Conservation (phyloP, 805 yeast genomes). For the Candida vaughaniae region DNA sequence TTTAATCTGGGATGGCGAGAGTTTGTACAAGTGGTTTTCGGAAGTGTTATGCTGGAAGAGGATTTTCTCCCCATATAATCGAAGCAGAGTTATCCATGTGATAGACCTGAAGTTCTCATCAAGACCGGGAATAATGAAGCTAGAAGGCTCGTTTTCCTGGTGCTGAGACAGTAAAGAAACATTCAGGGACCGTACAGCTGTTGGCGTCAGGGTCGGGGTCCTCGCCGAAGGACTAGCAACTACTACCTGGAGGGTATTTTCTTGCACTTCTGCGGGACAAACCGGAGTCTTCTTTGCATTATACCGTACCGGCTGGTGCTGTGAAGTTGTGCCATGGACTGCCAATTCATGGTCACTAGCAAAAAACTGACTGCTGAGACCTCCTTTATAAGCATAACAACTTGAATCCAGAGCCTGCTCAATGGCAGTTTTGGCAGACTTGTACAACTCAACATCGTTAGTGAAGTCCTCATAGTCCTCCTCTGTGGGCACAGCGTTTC, state of each 20-base stretch:
- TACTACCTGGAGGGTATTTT: conserved; percentile 19
- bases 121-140: conserved; percentile 19
- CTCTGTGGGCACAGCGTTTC: conserved; percentile 12
- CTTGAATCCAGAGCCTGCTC: conserved; percentile 32
- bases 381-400: conserved; percentile 32
- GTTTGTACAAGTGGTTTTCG: conserved; percentile 28
- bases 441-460: conserved; percentile 25
- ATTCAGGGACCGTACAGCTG: conserved; percentile 1
- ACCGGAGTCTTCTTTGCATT: conserved; percentile 30
- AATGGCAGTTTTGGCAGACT: conserved; percentile 30
- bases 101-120: conserved; percentile 23
- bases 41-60: conserved; percentile 20
- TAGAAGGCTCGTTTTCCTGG: neutral
- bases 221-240: neutral
- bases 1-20: conserved; percentile 6
- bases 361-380: conserved; percentile 14
- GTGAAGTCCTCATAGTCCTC: conserved; percentile 21
- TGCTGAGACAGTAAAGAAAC: conserved; percentile 2
- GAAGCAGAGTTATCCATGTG: conserved; percentile 21
- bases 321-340: conserved; percentile 34
- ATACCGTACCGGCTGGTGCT: conserved; percentile 32
- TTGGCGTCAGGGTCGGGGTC: neutral
- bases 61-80: conserved; percentile 23
- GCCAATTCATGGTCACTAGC: conserved; percentile 27
- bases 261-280: conserved; percentile 35